A percentile compares a stretch with the other conserved stretches of the same genome.
phyloP scores from a whole-genome alignment of 345 rosid genomes.

The Citrus maxima region DNA sequence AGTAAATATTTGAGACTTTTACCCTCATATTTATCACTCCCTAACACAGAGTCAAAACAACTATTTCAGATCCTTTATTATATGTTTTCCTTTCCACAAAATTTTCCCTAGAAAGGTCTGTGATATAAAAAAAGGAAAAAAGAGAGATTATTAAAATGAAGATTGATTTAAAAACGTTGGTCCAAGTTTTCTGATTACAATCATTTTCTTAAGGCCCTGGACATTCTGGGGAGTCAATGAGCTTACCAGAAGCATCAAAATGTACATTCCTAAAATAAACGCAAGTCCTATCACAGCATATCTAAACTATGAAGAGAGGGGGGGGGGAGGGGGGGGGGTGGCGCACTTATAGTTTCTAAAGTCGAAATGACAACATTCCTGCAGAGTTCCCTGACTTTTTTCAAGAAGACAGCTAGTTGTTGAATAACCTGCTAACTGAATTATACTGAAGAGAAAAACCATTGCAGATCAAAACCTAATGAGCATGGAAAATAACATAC shows the following conservation, averaged over 20 bases:
- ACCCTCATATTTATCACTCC: neutral
- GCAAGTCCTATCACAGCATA: neutral
- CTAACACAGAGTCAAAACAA: neutral
- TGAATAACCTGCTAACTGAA: neutral
- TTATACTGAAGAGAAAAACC: neutral
- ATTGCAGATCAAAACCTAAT: neutral
- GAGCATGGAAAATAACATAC: slow-evolving; percentile 27
- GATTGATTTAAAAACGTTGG: neutral
- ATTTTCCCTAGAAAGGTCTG: neutral
- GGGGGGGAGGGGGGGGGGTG: no score
- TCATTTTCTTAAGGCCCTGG: neutral
- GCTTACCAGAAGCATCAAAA: neutral
- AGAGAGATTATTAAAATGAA: neutral
- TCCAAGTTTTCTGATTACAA: neutral
- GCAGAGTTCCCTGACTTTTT: slow-evolving; percentile 1
- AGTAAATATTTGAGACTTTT: neutral
- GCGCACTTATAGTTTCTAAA: neutral
- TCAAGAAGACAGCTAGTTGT: neutral
- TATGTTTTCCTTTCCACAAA: neutral
- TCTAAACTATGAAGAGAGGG: neutral
- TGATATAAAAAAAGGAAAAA: neutral
- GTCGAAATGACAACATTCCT: neutral
- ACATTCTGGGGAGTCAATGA: neutral
- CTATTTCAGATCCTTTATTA: neutral
- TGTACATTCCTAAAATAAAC: neutral